phyloP scores from a whole-genome alignment of 2,329 filamentous ascomycete genomes.

The Aureobasidium sp. region DNA sequence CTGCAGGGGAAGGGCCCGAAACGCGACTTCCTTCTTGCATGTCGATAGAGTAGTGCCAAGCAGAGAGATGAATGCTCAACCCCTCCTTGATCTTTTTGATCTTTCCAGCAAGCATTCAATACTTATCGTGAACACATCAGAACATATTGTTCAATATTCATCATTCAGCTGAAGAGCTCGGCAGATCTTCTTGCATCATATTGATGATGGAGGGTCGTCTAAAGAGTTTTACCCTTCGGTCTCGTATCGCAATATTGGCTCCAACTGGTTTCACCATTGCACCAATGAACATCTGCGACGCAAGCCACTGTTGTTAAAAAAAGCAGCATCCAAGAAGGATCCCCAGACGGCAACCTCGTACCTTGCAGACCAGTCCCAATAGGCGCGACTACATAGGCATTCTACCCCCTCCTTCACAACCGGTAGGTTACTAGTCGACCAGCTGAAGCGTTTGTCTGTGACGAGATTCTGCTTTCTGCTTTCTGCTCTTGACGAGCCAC shows the following conservation, averaged over 20 bases:
- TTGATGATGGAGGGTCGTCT: background rate
- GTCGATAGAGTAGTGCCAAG: background rate
- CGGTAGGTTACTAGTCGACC: constrained; percentile 7
- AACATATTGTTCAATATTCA: background rate
- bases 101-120: background rate
- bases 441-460: constrained; percentile 1
- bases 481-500: background rate
- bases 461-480: background rate
- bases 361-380: constrained; percentile 7
- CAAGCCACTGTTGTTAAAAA: constrained; percentile 8
- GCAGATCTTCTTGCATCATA: background rate
- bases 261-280: constrained; percentile 1
- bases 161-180: background rate
- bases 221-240: constrained; percentile 5
- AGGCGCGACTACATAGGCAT: constrained; percentile 4
- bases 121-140: background rate
- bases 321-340: constrained; percentile 5
- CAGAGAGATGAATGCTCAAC: no score
- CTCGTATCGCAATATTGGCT: constrained; percentile 6
- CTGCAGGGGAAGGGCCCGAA: background rate
- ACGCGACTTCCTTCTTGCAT: background rate
- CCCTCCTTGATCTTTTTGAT: background rate
- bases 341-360: constrained; percentile 10
- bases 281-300: background rate
- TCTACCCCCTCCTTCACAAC: background rate